phyloP scores from a whole-genome alignment of 108 stramenopile genomes.

The Aurantiochytrium sp. region DNA sequence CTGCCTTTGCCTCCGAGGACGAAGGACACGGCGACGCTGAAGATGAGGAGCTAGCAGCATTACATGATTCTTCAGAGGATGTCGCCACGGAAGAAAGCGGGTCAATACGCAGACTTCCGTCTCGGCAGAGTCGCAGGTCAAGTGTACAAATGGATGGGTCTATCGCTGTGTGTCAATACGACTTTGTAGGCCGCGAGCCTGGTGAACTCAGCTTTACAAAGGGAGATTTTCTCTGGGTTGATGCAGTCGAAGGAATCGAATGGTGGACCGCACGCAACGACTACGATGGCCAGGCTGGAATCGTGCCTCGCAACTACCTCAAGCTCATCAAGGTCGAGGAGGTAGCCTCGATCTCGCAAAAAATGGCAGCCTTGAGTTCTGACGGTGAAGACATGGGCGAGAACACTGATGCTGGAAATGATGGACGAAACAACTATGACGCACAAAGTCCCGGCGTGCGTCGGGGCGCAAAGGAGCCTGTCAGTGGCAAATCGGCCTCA shows the following conservation, averaged over 20 bases:
- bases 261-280: constrained; percentile 5
- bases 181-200: background rate
- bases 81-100: background rate
- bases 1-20: background rate
- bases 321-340: background rate
- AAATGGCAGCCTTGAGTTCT: too few species aligned
- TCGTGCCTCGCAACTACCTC: background rate
- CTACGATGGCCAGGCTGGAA: background rate
- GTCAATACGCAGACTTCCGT: background rate
- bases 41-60: background rate
- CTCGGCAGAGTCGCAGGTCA: background rate
- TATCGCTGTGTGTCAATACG: background rate
- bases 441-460: too few species aligned
- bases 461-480: too few species aligned
- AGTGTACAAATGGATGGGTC: background rate
- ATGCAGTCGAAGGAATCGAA: background rate
- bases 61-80: background rate
- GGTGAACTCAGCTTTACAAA: background rate
- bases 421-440: too few species aligned
- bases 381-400: too few species aligned
- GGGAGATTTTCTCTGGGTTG: constrained; percentile 6
- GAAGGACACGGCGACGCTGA: background rate
- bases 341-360: background rate
- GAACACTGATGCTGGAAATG: too few species aligned
- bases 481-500: too few species aligned